Conservation (phyloP, 2,329 filamentous ascomycete species). For the Berkeleyomyces rouxiae region DNA sequence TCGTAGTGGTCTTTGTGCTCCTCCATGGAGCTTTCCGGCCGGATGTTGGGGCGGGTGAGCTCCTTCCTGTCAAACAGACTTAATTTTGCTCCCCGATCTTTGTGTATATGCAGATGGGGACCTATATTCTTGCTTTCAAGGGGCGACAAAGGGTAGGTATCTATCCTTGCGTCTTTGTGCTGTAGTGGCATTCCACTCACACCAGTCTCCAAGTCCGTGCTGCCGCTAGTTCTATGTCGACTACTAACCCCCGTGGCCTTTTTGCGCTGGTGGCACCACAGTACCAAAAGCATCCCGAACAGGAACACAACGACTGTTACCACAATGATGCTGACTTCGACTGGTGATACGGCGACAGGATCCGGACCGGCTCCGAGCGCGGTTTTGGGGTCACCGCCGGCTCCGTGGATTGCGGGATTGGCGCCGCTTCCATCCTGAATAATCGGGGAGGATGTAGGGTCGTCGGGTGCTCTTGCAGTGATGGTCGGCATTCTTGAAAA, state of each 20-base stretch:
- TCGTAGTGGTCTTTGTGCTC: slow-evolving; percentile 9
- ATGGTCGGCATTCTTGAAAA: not conserved
- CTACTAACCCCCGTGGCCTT: not conserved
- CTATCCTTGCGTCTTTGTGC: slow-evolving; percentile 1
- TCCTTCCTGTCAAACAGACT: not conserved
- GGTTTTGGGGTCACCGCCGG: slow-evolving; percentile 11
- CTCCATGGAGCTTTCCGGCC: slow-evolving; percentile 7
- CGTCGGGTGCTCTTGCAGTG: not conserved
- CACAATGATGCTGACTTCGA: slow-evolving; percentile 13
- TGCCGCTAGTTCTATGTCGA: not conserved
- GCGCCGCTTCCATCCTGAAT: slow-evolving; percentile 11
- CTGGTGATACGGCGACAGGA: slow-evolving; percentile 8
- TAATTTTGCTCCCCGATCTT: not conserved
- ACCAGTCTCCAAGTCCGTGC: not conserved
- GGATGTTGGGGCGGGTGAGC: not conserved
- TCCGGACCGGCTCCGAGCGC: slow-evolving; percentile 11
- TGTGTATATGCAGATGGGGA: not conserved
- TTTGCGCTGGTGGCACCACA: slow-evolving; percentile 12
- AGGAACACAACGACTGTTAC: slow-evolving; percentile 10
- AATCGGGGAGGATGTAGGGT: not conserved
- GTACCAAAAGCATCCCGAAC: slow-evolving; percentile 8
- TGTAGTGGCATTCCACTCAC: not conserved
- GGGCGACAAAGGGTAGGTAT: not conserved
- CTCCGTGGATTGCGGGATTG: slow-evolving; percentile 11
- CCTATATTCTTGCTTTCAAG: slow-evolving; percentile 4